Evolutionary conservation across 164 flowering plant genomes (phyloP).

Genomic region (Magnolia changhungtana): DNA sequence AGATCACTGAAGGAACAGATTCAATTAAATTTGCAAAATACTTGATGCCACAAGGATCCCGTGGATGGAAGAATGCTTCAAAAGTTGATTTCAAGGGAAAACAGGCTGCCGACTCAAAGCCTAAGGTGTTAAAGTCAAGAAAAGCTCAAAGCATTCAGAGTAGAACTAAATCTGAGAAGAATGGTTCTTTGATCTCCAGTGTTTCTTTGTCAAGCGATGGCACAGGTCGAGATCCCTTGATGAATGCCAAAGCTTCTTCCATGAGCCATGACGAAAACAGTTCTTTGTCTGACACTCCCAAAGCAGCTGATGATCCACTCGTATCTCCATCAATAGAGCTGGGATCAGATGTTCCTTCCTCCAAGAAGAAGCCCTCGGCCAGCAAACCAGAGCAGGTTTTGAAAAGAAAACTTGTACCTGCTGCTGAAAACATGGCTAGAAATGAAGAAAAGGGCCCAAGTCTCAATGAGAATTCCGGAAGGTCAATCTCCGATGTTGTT

Average conservation of each 20-base stretch:
- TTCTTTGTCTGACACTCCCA: slow-evolving; percentile 35
- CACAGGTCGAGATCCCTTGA: slow-evolving; percentile 19
- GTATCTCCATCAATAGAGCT: slow-evolving; percentile 35
- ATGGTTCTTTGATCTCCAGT: slow-evolving; percentile 20
- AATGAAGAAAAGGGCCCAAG: slow-evolving; percentile 44
- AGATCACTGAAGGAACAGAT: slow-evolving; percentile 40
- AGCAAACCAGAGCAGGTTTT: slow-evolving; percentile 31
- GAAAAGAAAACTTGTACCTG: slow-evolving; percentile 47
- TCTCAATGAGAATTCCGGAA: slow-evolving; percentile 29
- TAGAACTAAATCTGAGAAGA: slow-evolving; percentile 41
- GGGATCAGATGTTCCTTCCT: slow-evolving; percentile 31
- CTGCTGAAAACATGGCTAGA: slow-evolving; percentile 44
- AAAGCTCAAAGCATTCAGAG: slow-evolving; percentile 34
- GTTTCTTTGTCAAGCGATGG: slow-evolving; percentile 25
- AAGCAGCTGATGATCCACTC: slow-evolving; percentile 32
- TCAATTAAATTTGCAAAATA: slow-evolving; percentile 47
- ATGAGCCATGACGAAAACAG: slow-evolving; percentile 35
- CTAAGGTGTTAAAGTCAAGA: slow-evolving; percentile 46
- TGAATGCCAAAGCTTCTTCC: slow-evolving; percentile 31
- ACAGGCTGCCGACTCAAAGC: slow-evolving; percentile 41
- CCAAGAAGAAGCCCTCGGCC: slow-evolving; percentile 37
- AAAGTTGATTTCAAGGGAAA: slow-evolving; percentile 60
- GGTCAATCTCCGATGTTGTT: slow-evolving; percentile 32
- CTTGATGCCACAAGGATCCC: slow-evolving; percentile 61
- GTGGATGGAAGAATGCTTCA: slow-evolving; percentile 50